Evolutionary conservation across 2,329 filamentous ascomycete genomes (phyloP).

Genomic region (Fusarium multiceps): DNA sequence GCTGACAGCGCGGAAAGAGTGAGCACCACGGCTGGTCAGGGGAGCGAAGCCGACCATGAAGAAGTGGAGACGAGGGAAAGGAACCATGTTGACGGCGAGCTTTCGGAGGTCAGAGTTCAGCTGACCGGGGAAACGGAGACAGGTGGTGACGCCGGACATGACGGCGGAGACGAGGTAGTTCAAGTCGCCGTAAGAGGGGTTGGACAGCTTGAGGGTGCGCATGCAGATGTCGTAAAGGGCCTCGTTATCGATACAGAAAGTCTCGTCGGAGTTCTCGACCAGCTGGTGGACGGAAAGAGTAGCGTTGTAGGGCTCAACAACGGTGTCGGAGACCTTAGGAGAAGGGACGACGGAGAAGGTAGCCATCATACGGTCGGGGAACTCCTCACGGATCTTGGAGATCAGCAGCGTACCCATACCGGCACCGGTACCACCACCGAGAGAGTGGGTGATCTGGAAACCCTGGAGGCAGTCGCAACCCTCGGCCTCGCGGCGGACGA

Average conservation of each 20-base stretch:
- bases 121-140: constrained; percentile 98
- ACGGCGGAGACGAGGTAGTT: constrained; percentile 99
- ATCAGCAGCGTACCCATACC: constrained; percentile 99
- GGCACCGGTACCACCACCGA: constrained; percentile 99
- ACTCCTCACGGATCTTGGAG: constrained; percentile 99
- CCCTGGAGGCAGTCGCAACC: constrained; percentile 99
- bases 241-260: constrained; percentile 99
- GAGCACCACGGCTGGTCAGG: constrained; percentile 84
- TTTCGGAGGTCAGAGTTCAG: constrained; percentile 99
- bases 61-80: constrained; percentile 99
- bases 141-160: constrained; percentile 99
- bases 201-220: constrained; percentile 98
- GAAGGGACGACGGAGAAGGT: constrained; percentile 99
- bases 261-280: constrained; percentile 99
- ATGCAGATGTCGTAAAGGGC: constrained; percentile 99
- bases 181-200: constrained; percentile 98
- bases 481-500: constrained; percentile 98
- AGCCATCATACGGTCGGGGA: constrained; percentile 99
- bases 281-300: constrained; percentile 99
- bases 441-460: constrained; percentile 99
- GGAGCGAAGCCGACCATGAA: constrained; percentile 99
- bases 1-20: constrained; percentile 97
- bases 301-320: constrained; percentile 99
- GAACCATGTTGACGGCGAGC: constrained; percentile 99
- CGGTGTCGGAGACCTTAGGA: constrained; percentile 99